phyloP scores from a whole-genome alignment of 805 yeast species.

The Myxozyma kluyveri region DNA sequence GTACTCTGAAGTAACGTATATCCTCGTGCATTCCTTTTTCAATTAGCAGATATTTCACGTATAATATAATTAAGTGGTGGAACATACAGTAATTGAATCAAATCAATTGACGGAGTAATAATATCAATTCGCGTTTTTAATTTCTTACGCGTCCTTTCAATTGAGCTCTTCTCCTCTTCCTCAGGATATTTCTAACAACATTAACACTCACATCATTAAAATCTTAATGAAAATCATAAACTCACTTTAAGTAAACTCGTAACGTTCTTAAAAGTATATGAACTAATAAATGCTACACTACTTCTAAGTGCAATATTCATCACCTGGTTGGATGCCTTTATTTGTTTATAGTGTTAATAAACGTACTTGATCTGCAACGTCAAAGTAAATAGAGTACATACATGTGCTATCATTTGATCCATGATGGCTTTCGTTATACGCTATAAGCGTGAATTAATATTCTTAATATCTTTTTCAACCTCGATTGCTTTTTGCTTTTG shows the following conservation, averaged over 20 bases:
- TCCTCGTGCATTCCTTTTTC: constrained; percentile 51
- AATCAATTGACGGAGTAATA: constrained; percentile 63
- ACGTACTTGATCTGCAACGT: too few species aligned
- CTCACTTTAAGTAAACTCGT: constrained; percentile 48
- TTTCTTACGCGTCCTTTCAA: constrained; percentile 46
- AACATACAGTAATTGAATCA: constrained; percentile 51
- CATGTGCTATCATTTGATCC: too few species aligned
- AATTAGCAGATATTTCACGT: neutral
- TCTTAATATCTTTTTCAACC: too few species aligned
- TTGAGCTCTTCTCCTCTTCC: constrained; percentile 45
- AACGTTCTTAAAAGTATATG: constrained; percentile 68
- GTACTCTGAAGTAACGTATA: constrained; percentile 57
- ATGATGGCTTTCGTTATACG: too few species aligned
- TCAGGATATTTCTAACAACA: constrained; percentile 43
- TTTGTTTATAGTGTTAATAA: too few species aligned
- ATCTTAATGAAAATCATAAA: constrained; percentile 4
- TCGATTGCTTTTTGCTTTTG: too few species aligned
- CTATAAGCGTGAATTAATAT: too few species aligned
- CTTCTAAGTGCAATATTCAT: constrained; percentile 77
- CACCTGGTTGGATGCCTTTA: constrained; percentile 69
- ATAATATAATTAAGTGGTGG: neutral
- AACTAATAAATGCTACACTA: constrained; percentile 70
- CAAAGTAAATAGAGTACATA: too few species aligned
- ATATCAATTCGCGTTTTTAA: constrained; percentile 59
- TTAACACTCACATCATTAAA: constrained; percentile 7